Percentiles rank a stretch among this genome's conserved stretches.
phyloP scores from a whole-genome alignment of 495 filamentous ascomycete species.

The Pyronema domesticum region DNA sequence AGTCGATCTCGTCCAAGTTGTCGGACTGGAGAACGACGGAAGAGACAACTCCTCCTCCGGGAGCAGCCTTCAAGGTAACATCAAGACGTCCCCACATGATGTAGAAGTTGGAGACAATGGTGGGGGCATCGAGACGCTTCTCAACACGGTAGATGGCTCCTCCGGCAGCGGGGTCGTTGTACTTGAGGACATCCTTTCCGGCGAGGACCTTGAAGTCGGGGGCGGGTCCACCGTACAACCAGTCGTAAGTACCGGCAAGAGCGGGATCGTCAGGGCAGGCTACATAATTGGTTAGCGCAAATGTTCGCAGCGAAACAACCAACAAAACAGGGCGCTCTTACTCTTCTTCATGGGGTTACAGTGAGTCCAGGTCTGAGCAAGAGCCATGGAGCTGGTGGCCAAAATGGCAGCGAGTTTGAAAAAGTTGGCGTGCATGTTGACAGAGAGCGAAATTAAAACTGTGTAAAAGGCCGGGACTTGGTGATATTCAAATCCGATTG shows the following conservation, averaged over 20 bases:
- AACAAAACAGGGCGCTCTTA: slow-evolving; percentile 28
- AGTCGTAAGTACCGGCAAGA: slow-evolving; percentile 52
- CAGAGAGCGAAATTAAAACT: slow-evolving; percentile 8
- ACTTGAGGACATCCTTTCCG: slow-evolving; percentile 40
- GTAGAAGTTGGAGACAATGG: slow-evolving; percentile 58
- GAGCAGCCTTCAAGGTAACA: slow-evolving; percentile 49
- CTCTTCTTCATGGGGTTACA: slow-evolving; percentile 57
- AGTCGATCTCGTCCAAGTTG: slow-evolving; percentile 85
- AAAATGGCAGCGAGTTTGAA: neutral
- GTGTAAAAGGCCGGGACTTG: neutral
- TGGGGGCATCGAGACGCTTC: slow-evolving; percentile 64
- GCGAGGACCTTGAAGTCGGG: slow-evolving; percentile 53
- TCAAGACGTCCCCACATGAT: slow-evolving; percentile 73
- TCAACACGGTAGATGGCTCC: slow-evolving; percentile 74
- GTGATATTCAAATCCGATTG: neutral
- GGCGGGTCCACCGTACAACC: slow-evolving; percentile 14
- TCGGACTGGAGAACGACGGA: slow-evolving; percentile 79
- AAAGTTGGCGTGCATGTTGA: neutral
- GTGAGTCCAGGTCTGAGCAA: slow-evolving; percentile 55
- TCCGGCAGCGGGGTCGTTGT: slow-evolving; percentile 43
- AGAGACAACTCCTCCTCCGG: slow-evolving; percentile 59
- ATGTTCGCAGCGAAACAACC: neutral
- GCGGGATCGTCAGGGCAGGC: slow-evolving; percentile 63
- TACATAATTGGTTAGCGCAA: neutral
- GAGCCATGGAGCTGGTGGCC: slow-evolving; percentile 25